Conservation (phyloP, 495 filamentous ascomycete genomes). For the Penicillium daleae region DNA sequence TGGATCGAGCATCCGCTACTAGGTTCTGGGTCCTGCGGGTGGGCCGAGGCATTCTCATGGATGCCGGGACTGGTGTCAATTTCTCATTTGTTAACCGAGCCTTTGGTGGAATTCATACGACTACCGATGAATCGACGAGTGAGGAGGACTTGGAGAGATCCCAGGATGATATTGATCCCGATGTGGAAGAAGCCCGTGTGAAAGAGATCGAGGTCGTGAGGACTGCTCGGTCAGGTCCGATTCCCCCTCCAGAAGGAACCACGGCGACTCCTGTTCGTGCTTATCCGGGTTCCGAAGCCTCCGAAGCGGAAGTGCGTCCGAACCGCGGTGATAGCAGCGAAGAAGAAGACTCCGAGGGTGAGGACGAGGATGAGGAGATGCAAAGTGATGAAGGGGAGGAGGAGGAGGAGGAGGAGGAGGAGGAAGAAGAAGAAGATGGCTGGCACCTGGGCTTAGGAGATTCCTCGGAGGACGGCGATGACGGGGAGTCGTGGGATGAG, state of each 20-base stretch:
- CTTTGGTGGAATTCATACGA: constrained; percentile 60
- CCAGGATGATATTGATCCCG: constrained; percentile 50
- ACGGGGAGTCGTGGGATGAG: constrained; percentile 16
- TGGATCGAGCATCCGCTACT: constrained; percentile 45
- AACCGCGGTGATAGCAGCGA: constrained; percentile 7
- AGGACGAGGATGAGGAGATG: constrained; percentile 29
- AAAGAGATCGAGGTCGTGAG: constrained; percentile 35
- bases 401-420: constrained; percentile 42
- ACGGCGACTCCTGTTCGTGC: neutral
- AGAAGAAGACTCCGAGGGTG: constrained; percentile 28
- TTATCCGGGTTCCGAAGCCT: constrained; percentile 19
- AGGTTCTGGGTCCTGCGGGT: constrained; percentile 67
- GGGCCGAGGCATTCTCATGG: constrained; percentile 64
- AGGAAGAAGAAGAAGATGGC: constrained; percentile 35
- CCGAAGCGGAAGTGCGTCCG: neutral
- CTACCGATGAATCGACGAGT: constrained; percentile 37
- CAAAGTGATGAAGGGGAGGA: constrained; percentile 33
- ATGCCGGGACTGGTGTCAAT: constrained; percentile 59
- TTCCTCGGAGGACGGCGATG: constrained; percentile 23
- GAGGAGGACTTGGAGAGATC: constrained; percentile 43
- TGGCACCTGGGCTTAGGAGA: constrained; percentile 24
- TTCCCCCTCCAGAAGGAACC: neutral
- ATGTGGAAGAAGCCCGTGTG: constrained; percentile 46
- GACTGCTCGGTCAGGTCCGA: neutral
- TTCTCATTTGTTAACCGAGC: constrained; percentile 63